Percentiles rank a stretch among this genome's conserved stretches.
These are phyloP conservation scores for Panaeolus cyanescens DNA, from an alignment of 768 basidiomycete genomes.

Conservation along the genomic window DNA sequence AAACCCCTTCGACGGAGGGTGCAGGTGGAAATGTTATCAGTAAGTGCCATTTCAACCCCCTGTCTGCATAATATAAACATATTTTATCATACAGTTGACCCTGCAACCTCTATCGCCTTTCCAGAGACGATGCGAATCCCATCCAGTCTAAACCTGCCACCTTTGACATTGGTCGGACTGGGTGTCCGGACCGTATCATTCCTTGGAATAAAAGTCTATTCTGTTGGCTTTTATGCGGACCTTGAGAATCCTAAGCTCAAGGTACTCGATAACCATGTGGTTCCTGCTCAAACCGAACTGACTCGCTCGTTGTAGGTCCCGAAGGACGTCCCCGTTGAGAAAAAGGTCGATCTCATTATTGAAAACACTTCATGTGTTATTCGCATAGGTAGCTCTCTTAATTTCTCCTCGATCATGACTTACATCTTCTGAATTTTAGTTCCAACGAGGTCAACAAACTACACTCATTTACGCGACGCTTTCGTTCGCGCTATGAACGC, in stretches of 20 bases:
- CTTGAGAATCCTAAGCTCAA: slow-evolving; percentile 62
- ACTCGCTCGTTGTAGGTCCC: slow-evolving; percentile 46
- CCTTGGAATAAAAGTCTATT: slow-evolving; percentile 85
- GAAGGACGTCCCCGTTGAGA: slow-evolving; percentile 55
- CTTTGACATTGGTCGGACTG: slow-evolving; percentile 74
- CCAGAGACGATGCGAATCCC: slow-evolving; percentile 66
- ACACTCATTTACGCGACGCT: slow-evolving; percentile 80
- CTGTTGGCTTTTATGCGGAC: slow-evolving; percentile 89
- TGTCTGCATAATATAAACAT: not conserved
- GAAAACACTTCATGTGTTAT: slow-evolving; percentile 70
- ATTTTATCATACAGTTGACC: slow-evolving; percentile 51
- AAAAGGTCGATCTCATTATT: slow-evolving; percentile 72
- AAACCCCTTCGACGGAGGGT: slow-evolving; percentile 4
- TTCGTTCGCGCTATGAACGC: slow-evolving; percentile 75
- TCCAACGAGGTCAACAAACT: slow-evolving; percentile 78
- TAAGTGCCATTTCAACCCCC: slow-evolving; percentile 11
- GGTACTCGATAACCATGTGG: slow-evolving; percentile 33
- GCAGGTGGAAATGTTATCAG: slow-evolving; percentile 26
- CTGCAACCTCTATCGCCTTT: slow-evolving; percentile 73
- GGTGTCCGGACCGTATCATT: slow-evolving; percentile 92
- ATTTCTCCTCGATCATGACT: not conserved
- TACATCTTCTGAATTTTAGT: slow-evolving; percentile 33
- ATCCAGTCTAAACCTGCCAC: slow-evolving; percentile 60
- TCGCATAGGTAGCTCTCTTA: slow-evolving; percentile 56
- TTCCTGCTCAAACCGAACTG: not conserved